Percentiles rank a stretch among this genome's conserved stretches.
These are phyloP conservation scores for Wickerhamiella sergipiensis DNA, from an alignment of 805 yeast species.

Conservation along the genomic window DNA sequence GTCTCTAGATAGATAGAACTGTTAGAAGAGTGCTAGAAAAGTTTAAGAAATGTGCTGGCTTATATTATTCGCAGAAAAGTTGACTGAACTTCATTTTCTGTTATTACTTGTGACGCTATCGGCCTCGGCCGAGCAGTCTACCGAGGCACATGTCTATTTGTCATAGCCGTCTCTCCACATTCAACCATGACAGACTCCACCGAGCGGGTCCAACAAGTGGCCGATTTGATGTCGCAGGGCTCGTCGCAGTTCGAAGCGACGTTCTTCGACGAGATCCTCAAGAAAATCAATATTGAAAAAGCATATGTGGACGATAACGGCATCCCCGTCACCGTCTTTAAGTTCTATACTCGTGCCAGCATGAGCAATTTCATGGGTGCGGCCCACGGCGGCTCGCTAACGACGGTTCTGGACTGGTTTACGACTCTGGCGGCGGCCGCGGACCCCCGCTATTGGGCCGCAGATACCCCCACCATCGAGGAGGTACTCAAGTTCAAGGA, in stretches of 20 bases:
- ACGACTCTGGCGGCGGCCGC: slow-evolving; percentile 17
- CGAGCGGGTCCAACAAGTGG: background rate
- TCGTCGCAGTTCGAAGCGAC: background rate
- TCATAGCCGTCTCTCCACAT: background rate
- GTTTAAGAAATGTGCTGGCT: no score
- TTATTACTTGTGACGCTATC: no score
- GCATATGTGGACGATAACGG: background rate
- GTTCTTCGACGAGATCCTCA: background rate
- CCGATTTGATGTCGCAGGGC: background rate
- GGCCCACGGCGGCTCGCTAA: slow-evolving; percentile 25
- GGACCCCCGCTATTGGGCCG: slow-evolving; percentile 18
- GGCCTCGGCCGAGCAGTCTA: no score
- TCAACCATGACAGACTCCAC: background rate
- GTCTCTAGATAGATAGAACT: no score
- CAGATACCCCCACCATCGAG: slow-evolving; percentile 5
- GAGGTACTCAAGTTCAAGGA: slow-evolving; percentile 9
- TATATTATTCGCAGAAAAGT: no score
- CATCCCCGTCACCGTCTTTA: slow-evolving; percentile 11
- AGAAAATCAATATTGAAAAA: background rate
- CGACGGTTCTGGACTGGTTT: slow-evolving; percentile 20
- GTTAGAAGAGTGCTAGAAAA: no score
- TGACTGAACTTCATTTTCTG: no score
- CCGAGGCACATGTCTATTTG: background rate
- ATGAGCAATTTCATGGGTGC: slow-evolving; percentile 16
- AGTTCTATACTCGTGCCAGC: slow-evolving; percentile 11